Evolutionary conservation across 2,329 filamentous ascomycete species (phyloP), one percentile per base, ranked within the genome.

Genomic region (Lasiodiplodia sp.): DNA sequence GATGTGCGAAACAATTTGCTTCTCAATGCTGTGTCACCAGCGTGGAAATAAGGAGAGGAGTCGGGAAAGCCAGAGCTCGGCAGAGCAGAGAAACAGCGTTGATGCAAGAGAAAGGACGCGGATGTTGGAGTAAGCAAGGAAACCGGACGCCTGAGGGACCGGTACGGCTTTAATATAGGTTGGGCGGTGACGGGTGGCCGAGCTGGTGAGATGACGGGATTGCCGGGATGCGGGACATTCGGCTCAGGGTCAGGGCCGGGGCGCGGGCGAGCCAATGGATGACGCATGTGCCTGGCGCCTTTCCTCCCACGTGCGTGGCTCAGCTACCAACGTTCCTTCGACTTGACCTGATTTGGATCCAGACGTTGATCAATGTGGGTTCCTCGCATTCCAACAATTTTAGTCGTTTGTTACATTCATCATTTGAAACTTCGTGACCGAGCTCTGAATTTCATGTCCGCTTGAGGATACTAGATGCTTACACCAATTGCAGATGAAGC

Each of bases 201-300:
- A 28, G 52, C 10, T 16, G 56, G 49, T 51, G 58, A 37, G 47
- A 64, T 64, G 60, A 52, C 60, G 60, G 60, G 60, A 63, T 37
- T 25, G n/a, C 12, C 57, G 38, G 57, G n/a, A 40, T 21, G 58
- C 58, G 25, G 44, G 40, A 64, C 44, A n/a, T 16, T 52, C 47
- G 60, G 60, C 21, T 14, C 58, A 51, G 8, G n/a, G n/a, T 28
- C 18, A 25, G 34, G 23, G 18, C 25, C n/a, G 28, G 21, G 16
- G 40, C 23, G 4, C 23, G 16, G 21, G 23, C 28, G 40, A 63
- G 40, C 58, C 58, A 63, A 63, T 63, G 40, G 37, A 63, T 63
- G 58, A 63, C 58, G 58, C 58, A 63, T 63, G 58, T 63, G 60
- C 60, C 47, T 64, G 60, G 44, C 58, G n/a, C 34, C 23, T 8